Evolutionary conservation across 306 rosid genomes (phyloP).

Genomic region (Rosa lucieae): DNA sequence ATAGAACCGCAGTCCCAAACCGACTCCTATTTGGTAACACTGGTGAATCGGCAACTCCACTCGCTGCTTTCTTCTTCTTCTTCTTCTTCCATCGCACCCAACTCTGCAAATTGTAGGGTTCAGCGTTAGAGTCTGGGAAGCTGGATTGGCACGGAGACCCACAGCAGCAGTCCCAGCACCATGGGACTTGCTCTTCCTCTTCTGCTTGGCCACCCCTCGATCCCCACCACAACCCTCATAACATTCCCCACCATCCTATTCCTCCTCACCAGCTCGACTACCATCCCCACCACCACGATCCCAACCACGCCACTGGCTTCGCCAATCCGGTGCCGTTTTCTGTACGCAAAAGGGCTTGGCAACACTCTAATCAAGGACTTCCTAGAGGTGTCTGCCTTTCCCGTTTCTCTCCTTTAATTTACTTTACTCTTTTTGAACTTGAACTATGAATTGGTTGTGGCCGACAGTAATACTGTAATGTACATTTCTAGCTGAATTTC

Average conservation of each 20-base stretch:
- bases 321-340: constrained; percentile 20
- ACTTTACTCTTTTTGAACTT: neutral
- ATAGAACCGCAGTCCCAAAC: no score
- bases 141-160: constrained; percentile 39
- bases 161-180: constrained; percentile 9
- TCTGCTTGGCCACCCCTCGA: constrained; percentile 36
- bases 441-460: neutral
- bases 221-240: constrained; percentile 14
- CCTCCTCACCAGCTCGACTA: constrained; percentile 24
- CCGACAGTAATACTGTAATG: neutral
- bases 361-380: constrained; percentile 32
- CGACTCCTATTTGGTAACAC: no score
- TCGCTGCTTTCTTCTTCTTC: no score
- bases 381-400: constrained; percentile 40
- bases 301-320: constrained; percentile 20
- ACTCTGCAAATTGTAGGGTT: neutral
- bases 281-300: constrained; percentile 18
- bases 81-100: no score
- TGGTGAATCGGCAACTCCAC: no score
- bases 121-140: constrained; percentile 6
- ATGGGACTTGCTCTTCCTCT: constrained; percentile 10
- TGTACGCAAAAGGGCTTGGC: constrained; percentile 43
- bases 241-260: constrained; percentile 13
- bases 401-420: neutral
- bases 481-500: neutral